Conservation (phyloP, 1,284 basidiomycete genomes). For the Naganishia liquefaciens region DNA sequence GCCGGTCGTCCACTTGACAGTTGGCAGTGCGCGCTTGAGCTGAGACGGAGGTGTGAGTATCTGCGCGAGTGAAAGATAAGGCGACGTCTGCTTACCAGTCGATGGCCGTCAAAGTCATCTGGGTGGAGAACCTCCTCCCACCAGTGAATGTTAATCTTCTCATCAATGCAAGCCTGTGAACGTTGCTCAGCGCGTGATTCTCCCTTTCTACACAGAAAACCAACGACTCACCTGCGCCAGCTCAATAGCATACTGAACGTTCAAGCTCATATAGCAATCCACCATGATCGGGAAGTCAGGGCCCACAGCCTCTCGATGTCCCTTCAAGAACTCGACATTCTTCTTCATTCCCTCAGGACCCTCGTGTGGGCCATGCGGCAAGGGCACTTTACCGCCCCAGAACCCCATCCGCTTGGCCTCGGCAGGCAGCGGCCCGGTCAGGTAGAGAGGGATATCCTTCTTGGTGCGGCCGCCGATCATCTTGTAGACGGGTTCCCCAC, state of each 20-base stretch:
- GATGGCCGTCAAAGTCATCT: constrained; percentile 58
- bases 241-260: constrained; percentile 57
- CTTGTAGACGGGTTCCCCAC: constrained; percentile 61
- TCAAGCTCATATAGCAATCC: constrained; percentile 58
- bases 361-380: constrained; percentile 59
- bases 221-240: constrained; percentile 50
- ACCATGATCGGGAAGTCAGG: constrained; percentile 59
- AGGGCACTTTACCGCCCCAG: constrained; percentile 59
- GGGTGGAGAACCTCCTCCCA: constrained; percentile 61
- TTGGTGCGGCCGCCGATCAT: constrained; percentile 60
- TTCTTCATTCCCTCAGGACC: constrained; percentile 56
- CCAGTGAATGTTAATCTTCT: constrained; percentile 58
- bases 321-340: constrained; percentile 58
- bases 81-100: constrained; percentile 31
- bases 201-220: neutral
- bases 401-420: constrained; percentile 59
- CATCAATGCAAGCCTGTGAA: constrained; percentile 52
- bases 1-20: constrained; percentile 60
- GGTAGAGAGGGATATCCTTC: constrained; percentile 59
- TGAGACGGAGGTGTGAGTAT: constrained; percentile 34
- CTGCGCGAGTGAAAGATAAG: neutral
- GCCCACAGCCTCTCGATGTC: constrained; percentile 56
- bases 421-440: constrained; percentile 58
- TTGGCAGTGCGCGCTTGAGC: constrained; percentile 57
- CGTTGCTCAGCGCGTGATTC: neutral